A percentile compares a stretch with the other conserved stretches of the same genome.
Evolutionary conservation across 1,139 yeast genomes (phyloP).

Genomic region (Nadsonia starkeyi-henricii): DNA sequence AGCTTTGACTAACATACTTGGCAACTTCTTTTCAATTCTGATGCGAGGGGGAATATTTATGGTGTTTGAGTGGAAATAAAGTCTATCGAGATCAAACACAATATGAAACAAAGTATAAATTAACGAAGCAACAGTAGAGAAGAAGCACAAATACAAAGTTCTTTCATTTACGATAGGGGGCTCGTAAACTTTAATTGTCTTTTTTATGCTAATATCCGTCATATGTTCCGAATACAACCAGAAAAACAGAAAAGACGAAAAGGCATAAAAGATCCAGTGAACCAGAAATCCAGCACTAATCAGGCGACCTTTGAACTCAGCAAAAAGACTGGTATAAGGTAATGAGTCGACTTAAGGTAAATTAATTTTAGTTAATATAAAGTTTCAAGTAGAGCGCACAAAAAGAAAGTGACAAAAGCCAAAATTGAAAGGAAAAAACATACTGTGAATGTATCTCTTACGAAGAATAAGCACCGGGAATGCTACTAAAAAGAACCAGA

Average conservation of each 20-base stretch:
- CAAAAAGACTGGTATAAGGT: conserved; percentile 11
- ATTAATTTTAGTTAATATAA: not conserved
- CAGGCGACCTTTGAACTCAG: conserved; percentile 31
- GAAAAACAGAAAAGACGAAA: conserved; percentile 29
- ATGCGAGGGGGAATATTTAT: conserved; percentile 28
- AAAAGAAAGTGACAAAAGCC: conserved; percentile 7
- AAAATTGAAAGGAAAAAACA: conserved; percentile 8
- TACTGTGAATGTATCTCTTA: conserved; percentile 16
- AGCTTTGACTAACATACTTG: conserved; percentile 28
- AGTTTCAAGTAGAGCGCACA: not conserved
- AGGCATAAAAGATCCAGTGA: conserved; percentile 26
- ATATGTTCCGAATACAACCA: conserved; percentile 24
- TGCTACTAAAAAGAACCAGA: conserved; percentile 13
- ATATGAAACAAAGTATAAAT: conserved; percentile 42
- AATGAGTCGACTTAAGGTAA: conserved; percentile 4
- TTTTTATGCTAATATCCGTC: conserved; percentile 10
- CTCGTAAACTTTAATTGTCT: conserved; percentile 22
- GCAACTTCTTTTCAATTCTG: conserved; percentile 21
- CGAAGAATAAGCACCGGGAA: conserved; percentile 18
- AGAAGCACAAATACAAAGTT: conserved; percentile 40
- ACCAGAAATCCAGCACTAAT: conserved; percentile 29
- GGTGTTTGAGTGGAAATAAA: conserved; percentile 32
- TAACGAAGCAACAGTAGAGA: conserved; percentile 29
- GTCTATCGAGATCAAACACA: conserved; percentile 44
- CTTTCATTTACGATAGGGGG: conserved; percentile 49